Percentiles rank a stretch among this genome's conserved stretches.
Evolutionary conservation across 495 filamentous ascomycete genomes (phyloP).

Genomic region (Evernia prunastri): DNA sequence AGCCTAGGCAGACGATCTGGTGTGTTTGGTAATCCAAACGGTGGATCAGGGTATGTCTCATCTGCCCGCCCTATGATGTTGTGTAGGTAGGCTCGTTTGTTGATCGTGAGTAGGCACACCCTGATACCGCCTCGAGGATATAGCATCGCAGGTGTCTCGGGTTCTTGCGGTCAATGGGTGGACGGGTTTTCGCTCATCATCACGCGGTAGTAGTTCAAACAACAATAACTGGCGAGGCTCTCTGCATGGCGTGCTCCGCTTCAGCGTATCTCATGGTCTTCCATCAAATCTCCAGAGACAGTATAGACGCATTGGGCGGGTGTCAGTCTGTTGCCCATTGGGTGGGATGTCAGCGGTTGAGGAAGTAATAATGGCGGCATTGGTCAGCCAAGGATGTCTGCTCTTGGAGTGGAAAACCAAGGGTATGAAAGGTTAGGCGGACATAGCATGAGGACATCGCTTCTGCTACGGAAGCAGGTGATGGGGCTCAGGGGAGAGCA

Average conservation of each 20-base stretch:
- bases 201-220: constrained; percentile 46
- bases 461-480: constrained; percentile 4
- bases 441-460: constrained; percentile 8
- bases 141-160: constrained; percentile 79
- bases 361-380: background rate
- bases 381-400: background rate
- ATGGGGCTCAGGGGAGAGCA: background rate
- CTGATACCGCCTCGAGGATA: constrained; percentile 87
- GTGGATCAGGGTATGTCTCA: constrained; percentile 70
- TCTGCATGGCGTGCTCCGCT: constrained; percentile 2
- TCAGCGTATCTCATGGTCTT: background rate
- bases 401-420: background rate
- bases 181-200: constrained; percentile 88
- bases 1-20: constrained; percentile 79
- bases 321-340: background rate
- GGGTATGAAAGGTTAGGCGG: background rate
- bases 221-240: background rate
- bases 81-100: background rate
- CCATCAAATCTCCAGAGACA: background rate
- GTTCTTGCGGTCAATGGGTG: constrained; percentile 74
- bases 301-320: background rate
- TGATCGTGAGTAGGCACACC: constrained; percentile 55
- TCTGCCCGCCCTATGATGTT: background rate
- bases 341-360: background rate
- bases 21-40: constrained; percentile 73